Conservation (phyloP, 371 early-diverging fungal genomes). For the Ordospora colligata region DNA sequence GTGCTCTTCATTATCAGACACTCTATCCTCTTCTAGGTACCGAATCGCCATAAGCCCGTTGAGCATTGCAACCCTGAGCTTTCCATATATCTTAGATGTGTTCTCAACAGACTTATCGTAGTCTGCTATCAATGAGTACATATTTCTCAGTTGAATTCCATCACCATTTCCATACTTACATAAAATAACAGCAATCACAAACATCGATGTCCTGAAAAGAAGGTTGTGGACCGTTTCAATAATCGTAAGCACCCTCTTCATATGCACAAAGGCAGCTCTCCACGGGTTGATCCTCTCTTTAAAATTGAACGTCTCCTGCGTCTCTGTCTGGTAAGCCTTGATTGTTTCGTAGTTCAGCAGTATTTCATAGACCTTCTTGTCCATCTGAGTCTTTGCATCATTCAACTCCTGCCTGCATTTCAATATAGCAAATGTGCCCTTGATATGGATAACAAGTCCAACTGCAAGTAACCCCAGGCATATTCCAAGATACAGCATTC, state of each 20-base stretch:
- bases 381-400: constrained; percentile 11
- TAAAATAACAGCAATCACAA: too few species aligned
- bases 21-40: constrained; percentile 19
- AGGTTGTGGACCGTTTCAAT: neutral
- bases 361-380: constrained; percentile 35
- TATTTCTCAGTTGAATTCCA: constrained; percentile 23
- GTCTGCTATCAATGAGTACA: neutral
- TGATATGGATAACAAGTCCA: neutral
- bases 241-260: neutral
- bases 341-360: constrained; percentile 35
- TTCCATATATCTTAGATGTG: constrained; percentile 8
- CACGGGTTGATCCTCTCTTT: neutral
- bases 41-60: constrained; percentile 13
- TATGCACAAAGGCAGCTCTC: neutral
- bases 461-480: neutral
- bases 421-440: constrained; percentile 3
- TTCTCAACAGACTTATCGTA: constrained; percentile 1
- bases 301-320: constrained; percentile 1
- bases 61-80: neutral
- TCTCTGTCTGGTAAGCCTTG: constrained; percentile 28
- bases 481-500: neutral
- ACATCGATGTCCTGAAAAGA: constrained; percentile 28
- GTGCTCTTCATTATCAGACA: neutral
- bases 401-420: constrained; percentile 31
- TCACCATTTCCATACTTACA: too few species aligned